Evolutionary conservation across 768 basidiomycete species (phyloP), one percentile per base, ranked within the genome.

Genomic region (Pleurotus ostreatus): DNA sequence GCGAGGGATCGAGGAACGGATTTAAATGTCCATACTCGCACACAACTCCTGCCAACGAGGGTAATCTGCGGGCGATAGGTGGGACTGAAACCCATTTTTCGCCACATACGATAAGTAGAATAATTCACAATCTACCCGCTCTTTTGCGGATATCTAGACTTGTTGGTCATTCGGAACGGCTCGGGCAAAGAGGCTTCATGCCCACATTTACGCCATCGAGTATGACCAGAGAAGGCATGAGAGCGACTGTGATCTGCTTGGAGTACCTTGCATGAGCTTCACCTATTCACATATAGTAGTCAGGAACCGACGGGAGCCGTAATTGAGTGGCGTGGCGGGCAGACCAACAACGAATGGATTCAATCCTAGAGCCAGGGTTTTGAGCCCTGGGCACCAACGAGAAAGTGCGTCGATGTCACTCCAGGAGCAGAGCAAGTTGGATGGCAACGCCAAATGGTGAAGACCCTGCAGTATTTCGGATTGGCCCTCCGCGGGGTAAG

Each of bases 101-200:
- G 76, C 74, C 59, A 92, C 72, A 59, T 78, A 74, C 9, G 89
- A 87, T 48, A 94, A 75, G 70, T 94, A 96, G 66, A 89, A 89
- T 22, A 92, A 66, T 69, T 96, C 93, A 48, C 84, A 82, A 63
- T 95, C 93, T n/a, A 70, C 73, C 40, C 93, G 79, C 66, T 94
- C 90, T 60, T 78, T 83, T 7, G 66, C 60, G 7, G 86, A 80
- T 45, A 94, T 81, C 90, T 94, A 60, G 59, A 54, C 55, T 9
- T 39, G 45, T 23, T 38, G 46, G 46, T 8, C 13, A 15, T 34
- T 34, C 30, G 30, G 30, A 34, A 46, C 26, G 44, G 30, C 23
- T 23, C 49, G 58, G 49, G 40, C 41, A 40, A 53, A 57, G 56
- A 55, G 46, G 39, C 49, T 39, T 26, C 57, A 56, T 53, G 73